Conservation (phyloP, 2,329 filamentous ascomycete species). For the Aspergillus tubingensis region DNA sequence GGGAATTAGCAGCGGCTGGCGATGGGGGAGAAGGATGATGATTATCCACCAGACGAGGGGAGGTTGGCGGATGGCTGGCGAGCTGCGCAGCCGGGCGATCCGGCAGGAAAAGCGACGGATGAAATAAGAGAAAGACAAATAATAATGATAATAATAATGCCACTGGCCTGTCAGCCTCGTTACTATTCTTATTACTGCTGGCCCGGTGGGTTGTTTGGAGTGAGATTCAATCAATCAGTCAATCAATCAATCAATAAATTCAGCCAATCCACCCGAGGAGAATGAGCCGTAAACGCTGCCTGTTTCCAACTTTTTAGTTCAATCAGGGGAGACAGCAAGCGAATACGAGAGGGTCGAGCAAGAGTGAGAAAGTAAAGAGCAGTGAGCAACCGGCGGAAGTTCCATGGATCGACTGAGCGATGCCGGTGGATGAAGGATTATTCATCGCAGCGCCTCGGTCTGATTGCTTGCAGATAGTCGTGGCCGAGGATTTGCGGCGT, state of each 20-base stretch:
- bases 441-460: neutral
- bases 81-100: neutral
- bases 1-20: neutral
- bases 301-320: too few species aligned
- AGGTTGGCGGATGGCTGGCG: neutral
- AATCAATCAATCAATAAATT: neutral
- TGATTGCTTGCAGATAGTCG: neutral
- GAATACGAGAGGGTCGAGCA: neutral
- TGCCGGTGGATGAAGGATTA: conserved; percentile 1
- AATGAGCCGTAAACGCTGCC: too few species aligned
- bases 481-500: neutral
- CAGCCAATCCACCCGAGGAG: too few species aligned
- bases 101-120: neutral
- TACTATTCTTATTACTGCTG: neutral
- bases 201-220: neutral
- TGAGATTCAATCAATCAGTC: neutral
- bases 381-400: neutral
- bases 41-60: neutral
- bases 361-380: neutral
- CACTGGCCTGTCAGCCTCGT: neutral
- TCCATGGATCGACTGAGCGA: conserved; percentile 7
- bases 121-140: neutral
- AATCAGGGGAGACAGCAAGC: neutral
- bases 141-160: neutral
- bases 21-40: neutral